Evolutionary conservation across 2,329 filamentous ascomycete genomes (phyloP).

Genomic region (Calonectria pauciramosa): DNA sequence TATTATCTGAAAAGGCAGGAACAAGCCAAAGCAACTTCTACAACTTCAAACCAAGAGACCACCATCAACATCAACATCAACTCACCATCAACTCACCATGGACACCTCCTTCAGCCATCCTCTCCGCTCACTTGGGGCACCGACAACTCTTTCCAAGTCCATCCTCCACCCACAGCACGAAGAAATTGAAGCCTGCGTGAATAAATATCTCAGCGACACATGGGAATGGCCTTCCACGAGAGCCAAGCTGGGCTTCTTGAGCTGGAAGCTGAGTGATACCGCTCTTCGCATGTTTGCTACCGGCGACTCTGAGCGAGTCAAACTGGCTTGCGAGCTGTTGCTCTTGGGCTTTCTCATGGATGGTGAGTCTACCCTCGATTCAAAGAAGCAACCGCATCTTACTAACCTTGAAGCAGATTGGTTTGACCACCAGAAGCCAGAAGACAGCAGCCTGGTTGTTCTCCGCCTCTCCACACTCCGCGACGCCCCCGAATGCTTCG

Average conservation of each 20-base stretch:
- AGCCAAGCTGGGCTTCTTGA: conserved; percentile 19
- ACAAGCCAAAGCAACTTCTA: neutral
- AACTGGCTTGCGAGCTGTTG: conserved; percentile 25
- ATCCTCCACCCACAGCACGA: conserved; percentile 20
- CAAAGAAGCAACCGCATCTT: neutral
- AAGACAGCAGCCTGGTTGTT: conserved; percentile 15
- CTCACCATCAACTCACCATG: neutral
- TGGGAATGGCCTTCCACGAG: conserved; percentile 29
- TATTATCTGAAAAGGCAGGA: neutral
- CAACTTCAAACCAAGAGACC: neutral
- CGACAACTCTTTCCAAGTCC: conserved; percentile 22
- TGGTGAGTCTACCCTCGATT: neutral
- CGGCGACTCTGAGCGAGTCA: conserved; percentile 18
- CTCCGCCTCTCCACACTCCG: conserved; percentile 18
- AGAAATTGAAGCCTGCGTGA: conserved; percentile 22
- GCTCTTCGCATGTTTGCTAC: conserved; percentile 27
- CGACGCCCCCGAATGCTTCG: conserved; percentile 24
- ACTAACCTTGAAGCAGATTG: conserved; percentile 15
- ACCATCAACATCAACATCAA: too few species aligned
- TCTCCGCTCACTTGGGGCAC: conserved; percentile 16
- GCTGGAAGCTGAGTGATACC: conserved; percentile 27
- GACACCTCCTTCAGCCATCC: conserved; percentile 7
- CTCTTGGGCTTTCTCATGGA: conserved; percentile 29
- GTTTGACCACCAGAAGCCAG: conserved; percentile 26
- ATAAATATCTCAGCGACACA: conserved; percentile 13